Evolutionary conservation across 306 rosid species (phyloP), one percentile per base, ranked within the genome.

Genomic region (Castanopsis chinensis): DNA sequence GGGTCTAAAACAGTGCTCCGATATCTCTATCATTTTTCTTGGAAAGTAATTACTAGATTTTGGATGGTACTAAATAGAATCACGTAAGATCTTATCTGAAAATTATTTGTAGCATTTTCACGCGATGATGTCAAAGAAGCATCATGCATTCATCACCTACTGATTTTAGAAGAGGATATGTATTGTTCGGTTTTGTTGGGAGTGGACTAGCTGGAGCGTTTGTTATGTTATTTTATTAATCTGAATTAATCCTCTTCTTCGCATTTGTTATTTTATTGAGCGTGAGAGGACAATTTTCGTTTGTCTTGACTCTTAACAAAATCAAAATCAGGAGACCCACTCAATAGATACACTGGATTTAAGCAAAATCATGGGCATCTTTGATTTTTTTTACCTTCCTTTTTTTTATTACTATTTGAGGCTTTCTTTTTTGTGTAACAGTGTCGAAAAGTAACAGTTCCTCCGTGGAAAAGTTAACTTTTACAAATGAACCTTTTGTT

Each of bases 321-420:
- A 82, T 90, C 90, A 80, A 76, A 54, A 82, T 86, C 88, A 53
- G 21, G 52, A 79, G 84, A 25, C 84, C 89, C 91, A 83, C 90
- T 51, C 6, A 18, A 28, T 59, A 77, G 85, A 84, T 82, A 45
- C 55, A 78, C 63, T 79, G 58, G 85, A 90, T 90, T 82, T 87
- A 82, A 80, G 55, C 33, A 78, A 80, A 89, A 51, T 80, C 28
- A 77, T 27, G 59, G 74, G 28, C 76, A 79, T 83, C 80, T 79
- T 74, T 76, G 65, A 61, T 68, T 72, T 73, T 28, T 20, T 7
- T 73, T 1, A 1, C 52, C 37, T 61, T 54, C 4, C 21, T 0
- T 72, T 51, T 80, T 80, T 30, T 53, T 33, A 61, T 64, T 45
- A 57, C 67, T 30, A 52, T 60, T 32, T 1, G 37, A 33, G 63